A percentile compares a stretch with the other conserved stretches of the same genome.
phyloP scores from a whole-genome alignment of 306 rosid genomes.

The Hippophae rhamnoides region DNA sequence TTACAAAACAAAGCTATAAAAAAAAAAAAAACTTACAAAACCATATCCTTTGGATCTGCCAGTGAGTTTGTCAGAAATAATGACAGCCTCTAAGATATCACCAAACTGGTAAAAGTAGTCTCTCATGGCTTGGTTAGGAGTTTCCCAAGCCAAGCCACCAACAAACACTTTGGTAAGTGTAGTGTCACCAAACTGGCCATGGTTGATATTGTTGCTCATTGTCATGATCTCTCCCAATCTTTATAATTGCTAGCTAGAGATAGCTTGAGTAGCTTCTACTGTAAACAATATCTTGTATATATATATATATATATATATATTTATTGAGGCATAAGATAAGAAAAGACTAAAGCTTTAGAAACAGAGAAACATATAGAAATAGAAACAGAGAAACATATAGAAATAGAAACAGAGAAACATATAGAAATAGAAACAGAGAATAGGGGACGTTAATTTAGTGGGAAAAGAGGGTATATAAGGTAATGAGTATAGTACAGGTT shows the following conservation, averaged over 20 bases:
- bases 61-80: conserved; percentile 70
- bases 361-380: background rate
- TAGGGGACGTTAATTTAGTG: conserved; percentile 18
- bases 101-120: conserved; percentile 66
- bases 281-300: no score
- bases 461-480: conserved; percentile 2
- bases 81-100: conserved; percentile 79
- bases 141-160: conserved; percentile 90
- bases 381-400: no score
- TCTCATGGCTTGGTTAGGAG: conserved; percentile 57
- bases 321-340: no score
- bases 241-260: no score
- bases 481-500: background rate
- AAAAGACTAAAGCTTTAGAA: no score
- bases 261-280: background rate
- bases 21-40: conserved; percentile 36
- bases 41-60: conserved; percentile 97
- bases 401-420: background rate
- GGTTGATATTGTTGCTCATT: conserved; percentile 24
- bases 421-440: background rate
- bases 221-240: conserved; percentile 9
- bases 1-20: background rate
- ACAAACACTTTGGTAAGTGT: conserved; percentile 75
- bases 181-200: conserved; percentile 65
- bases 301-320: no score